phyloP scores from a whole-genome alignment of 768 basidiomycete species.

The Hebeloma cylindrosporum region DNA sequence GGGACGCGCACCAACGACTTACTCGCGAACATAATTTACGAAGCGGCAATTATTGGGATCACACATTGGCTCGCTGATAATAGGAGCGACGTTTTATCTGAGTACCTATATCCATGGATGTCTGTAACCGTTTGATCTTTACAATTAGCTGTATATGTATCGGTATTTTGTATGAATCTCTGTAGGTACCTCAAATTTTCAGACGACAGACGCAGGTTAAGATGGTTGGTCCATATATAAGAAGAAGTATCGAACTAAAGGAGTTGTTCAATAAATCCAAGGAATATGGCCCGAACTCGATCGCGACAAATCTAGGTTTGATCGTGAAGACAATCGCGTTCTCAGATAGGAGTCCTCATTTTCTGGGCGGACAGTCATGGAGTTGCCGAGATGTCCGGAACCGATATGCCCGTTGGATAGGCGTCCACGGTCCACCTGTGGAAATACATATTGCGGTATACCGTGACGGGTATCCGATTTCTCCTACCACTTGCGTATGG shows the following conservation, averaged over 20 bases:
- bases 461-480: no score
- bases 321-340: no score
- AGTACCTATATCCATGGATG: conserved; percentile 14
- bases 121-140: conserved; percentile 3
- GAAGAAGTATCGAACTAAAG: not conserved
- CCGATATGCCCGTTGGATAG: no score
- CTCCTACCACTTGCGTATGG: no score
- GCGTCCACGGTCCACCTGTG: no score
- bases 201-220: not conserved
- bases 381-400: no score
- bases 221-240: not conserved
- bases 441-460: no score
- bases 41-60: conserved; percentile 26
- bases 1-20: conserved; percentile 16
- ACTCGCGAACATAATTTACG: conserved; percentile 22
- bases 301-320: no score
- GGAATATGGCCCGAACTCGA: no score
- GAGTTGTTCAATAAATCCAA: conserved; percentile 6
- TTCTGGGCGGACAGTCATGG: no score
- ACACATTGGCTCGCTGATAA: conserved; percentile 22
- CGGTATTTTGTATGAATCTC: conserved; percentile 9
- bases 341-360: no score
- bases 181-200: not conserved
- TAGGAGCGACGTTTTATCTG: conserved; percentile 17
- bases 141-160: not conserved